Base-by-base conservation (phyloP, 768 basidiomycete genomes). In the Pisolithus orientalis region DNA sequence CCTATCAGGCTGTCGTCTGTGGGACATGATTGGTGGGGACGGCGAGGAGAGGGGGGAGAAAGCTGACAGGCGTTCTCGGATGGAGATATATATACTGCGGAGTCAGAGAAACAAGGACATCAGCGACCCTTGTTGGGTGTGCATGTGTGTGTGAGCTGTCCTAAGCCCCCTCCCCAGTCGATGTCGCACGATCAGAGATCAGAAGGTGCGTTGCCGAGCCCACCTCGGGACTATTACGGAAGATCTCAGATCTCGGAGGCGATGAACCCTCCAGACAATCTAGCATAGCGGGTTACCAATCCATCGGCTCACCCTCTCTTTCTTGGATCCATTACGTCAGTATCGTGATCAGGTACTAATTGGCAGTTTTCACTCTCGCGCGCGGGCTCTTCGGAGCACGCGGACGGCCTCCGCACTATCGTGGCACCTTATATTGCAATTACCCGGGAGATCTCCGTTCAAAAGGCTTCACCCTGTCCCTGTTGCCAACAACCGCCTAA, bases 101-200 rank as follows among this genome's bases (percentile, higher is more conserved):
- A 63, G 43, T 59, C 65, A 63, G 71, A 34, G 60, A 69, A 62
- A 59, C 21, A 66, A 70, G 72, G 70, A 70, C 70, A 74, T 71
- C 70, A 73, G 68, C 71, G 72, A 59, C 61, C 63, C 63, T 63
- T 65, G 63, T 16, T 27, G 8, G 4, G 44, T 44, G 27, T 39
- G 39, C 24, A 21, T 21, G 44, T 44, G 44, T 44, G 44, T 44
- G 24, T 29, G 16, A 16, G 34, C 34, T 34, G 34, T 34, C 34
- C 34, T 13, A 4, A 29, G 28, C 17, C n/a, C 64, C 61, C 52
- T 65, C 74, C 74, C 74, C 10, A 34, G 34, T 34, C 31, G 11
- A 32, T 64, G 65, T 80, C 77, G 74, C 79, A 78, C 77, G 78
- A 79, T 80, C 79, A 80, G 62, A 79, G 79, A 76, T 79, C 65